Evolutionary conservation across 2,329 filamentous ascomycete genomes (phyloP), one percentile per base, ranked within the genome.

Genomic region (Simplicillium aogashimaense): DNA sequence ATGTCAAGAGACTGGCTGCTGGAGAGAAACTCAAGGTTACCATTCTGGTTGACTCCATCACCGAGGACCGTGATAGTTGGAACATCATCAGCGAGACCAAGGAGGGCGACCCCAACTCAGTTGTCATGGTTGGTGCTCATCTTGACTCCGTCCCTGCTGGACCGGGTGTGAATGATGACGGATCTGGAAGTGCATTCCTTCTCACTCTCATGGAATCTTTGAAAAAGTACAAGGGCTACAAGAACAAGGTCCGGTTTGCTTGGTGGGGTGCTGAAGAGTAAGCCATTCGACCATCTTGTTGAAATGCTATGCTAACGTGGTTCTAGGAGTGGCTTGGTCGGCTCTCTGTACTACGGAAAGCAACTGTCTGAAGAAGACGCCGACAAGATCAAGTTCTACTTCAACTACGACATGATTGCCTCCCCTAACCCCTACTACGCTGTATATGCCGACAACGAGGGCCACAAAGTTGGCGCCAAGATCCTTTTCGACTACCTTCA

Each of bases 381-480:
- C 1, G 63, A 72, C 44, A 78, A 76, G 57, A 76, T 84, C 50
- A 67, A 71, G 2, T 74, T 83, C 28, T 81, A 82, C 63, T 73
- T 83, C 54, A 81, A 84, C 63, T 82, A 80, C 51, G 80, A 84
- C 58, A 84, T 84, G 81, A 79, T 83, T 41, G 66, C 61, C n/a
- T 68, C 64, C 13, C 55, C 57, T 3, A 49, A 53, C n/a, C 60
- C 66, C 10, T 46, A 51, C 32, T 69, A 58, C 49, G 52, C 50
- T 39, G 57, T 70, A 7, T 65, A 67, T 40, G 53, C 61, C 34
- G 58, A 61, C 45, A 58, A 55, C 20, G 58, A 65, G 15, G 64
- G 54, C 8, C 61, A 69, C 45, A 46, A 53, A 34, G 45, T 53
- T 31, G 65, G 61, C 20, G 60, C 60, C 20, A 39, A 54, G 29